Percentiles rank a stretch among this genome's conserved stretches.
Evolutionary conservation across 225 moss, liverwort and hornwort species (phyloP).

Genomic region (Polytrichum commune): DNA sequence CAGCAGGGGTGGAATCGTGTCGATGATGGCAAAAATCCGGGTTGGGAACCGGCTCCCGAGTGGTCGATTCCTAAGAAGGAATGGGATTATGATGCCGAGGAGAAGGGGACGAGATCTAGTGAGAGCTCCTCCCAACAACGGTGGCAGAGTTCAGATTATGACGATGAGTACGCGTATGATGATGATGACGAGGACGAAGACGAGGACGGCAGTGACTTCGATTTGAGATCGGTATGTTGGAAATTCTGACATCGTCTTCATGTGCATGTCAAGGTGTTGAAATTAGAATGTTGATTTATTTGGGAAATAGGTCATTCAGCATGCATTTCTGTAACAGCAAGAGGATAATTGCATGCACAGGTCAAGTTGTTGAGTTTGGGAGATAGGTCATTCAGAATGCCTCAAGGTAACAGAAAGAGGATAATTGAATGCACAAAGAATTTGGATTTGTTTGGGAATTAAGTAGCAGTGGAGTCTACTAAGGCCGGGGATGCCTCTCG

Average conservation of each 20-base stretch:
- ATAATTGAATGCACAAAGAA: too few species aligned
- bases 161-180: constrained; percentile 36
- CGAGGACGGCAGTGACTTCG: constrained; percentile 22
- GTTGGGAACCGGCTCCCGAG: constrained; percentile 20
- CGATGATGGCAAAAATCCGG: constrained; percentile 14
- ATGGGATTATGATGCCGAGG: constrained; percentile 45
- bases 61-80: constrained; percentile 58
- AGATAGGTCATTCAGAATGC: too few species aligned
- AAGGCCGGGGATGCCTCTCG: too few species aligned
- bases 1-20: constrained; percentile 15
- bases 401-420: too few species aligned
- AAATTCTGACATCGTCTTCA: not conserved
- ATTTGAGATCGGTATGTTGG: constrained; percentile 36
- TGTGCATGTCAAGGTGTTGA: not conserved
- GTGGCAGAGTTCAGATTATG: constrained; percentile 32
- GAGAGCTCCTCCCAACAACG: constrained; percentile 23
- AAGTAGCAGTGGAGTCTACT: too few species aligned
- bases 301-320: not conserved
- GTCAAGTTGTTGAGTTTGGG: not conserved
- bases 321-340: not conserved
- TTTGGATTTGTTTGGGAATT: too few species aligned
- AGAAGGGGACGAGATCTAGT: constrained; percentile 21
- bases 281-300: not conserved
- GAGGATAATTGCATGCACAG: not conserved
- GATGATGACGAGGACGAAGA: constrained; percentile 34